These are phyloP conservation scores for Datisca glomerata DNA, from an alignment of 306 rosid species.

Conservation along the genomic window DNA sequence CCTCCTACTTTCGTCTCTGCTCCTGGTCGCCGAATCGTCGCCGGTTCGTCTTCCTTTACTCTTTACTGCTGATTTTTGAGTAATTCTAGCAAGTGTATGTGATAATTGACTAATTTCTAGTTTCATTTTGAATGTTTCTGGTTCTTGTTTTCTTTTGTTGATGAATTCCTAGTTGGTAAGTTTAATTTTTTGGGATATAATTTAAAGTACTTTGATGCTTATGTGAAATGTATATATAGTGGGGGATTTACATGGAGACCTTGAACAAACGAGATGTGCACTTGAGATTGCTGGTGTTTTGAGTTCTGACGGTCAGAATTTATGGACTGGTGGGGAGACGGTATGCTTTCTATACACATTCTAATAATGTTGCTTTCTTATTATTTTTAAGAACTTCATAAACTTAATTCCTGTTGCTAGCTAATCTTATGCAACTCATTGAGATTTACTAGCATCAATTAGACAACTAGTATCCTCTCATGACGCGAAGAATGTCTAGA, in stretches of 20 bases:
- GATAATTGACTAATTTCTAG: neutral
- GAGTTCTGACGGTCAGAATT: conserved; percentile 59
- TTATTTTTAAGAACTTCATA: no score
- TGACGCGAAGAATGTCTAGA: no score
- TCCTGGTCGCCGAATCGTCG: conserved; percentile 86
- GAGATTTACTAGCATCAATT: no score
- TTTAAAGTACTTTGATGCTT: no score
- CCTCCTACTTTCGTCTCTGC: conserved; percentile 92
- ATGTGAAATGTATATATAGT: conserved; percentile 27
- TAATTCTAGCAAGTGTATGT: no score
- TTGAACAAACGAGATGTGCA: conserved; percentile 66
- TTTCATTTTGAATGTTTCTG: no score
- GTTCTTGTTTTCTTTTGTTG: neutral
- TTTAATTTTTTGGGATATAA: no score
- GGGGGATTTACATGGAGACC: conserved; percentile 97
- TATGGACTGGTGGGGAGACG: conserved; percentile 87
- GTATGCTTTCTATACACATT: conserved; percentile 21
- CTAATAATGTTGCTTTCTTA: neutral
- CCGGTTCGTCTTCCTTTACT: conserved; percentile 39
- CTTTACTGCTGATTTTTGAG: neutral
- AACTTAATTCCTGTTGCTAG: no score
- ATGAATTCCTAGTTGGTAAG: neutral
- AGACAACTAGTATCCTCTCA: no score
- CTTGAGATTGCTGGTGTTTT: conserved; percentile 88
- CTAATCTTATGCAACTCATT: no score